These are phyloP conservation scores for Phylloboletellus chloephorus DNA, from an alignment of 1,284 basidiomycete genomes.

Conservation along the genomic window DNA sequence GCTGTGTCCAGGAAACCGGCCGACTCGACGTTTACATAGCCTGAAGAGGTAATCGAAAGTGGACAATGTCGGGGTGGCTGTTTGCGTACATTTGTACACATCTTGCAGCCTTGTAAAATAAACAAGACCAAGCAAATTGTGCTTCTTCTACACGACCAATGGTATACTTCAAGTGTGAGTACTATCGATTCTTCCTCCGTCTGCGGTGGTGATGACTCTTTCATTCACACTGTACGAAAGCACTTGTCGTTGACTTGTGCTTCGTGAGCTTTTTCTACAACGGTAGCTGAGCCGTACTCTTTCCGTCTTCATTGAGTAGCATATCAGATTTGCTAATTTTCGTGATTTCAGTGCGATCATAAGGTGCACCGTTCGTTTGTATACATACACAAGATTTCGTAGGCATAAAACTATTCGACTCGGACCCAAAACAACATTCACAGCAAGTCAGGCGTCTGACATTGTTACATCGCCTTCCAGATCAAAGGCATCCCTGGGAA, in stretches of 20 bases:
- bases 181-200: constrained; percentile 32
- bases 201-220: constrained; percentile 44
- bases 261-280: constrained; percentile 47
- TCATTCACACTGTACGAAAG: constrained; percentile 49
- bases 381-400: neutral
- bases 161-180: constrained; percentile 19
- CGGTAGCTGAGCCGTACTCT: constrained; percentile 53
- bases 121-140: constrained; percentile 18
- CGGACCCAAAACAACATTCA: too few species aligned
- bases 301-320: neutral
- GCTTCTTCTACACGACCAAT: constrained; percentile 3
- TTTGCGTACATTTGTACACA: constrained; percentile 16
- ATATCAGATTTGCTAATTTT: constrained; percentile 11
- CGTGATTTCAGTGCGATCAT: constrained; percentile 1
- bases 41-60: constrained; percentile 5
- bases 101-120: constrained; percentile 11
- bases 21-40: constrained; percentile 6
- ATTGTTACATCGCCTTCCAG: constrained; percentile 38
- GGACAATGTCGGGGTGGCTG: constrained; percentile 10
- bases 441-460: constrained; percentile 7
- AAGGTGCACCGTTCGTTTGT: neutral
- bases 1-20: constrained; percentile 6
- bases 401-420: neutral
- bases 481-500: constrained; percentile 71
- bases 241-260: constrained; percentile 29